Base-by-base conservation (phyloP, 768 basidiomycete genomes). In the Phaeotremella skinneri region DNA sequence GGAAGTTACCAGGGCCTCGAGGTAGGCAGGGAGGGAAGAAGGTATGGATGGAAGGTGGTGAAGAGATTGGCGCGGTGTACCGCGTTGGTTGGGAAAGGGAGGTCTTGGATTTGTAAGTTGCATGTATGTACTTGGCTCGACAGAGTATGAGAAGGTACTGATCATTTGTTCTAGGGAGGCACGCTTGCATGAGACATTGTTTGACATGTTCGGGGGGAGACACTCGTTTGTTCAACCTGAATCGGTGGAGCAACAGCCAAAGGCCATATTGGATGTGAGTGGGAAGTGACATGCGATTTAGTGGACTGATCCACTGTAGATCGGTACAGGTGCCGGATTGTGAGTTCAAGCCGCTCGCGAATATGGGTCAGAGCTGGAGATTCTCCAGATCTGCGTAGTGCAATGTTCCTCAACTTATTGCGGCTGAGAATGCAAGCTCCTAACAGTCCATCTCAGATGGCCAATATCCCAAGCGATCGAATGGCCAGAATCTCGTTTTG, bases 1-100 rank as follows among this genome's bases (percentile, higher is more conserved):
- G 48, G 37, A 59, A 61, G 4, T 41, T 47, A 9, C 62, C 59
- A 9, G 52, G 52, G 31, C 26, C 56, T 52, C 31, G 52, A 51
- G 13, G 49, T 52, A 31, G 39, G 50, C 16, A 53, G 43, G 32
- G 51, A 37, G 30, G 41, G 29, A 47, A 45, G 41, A 21, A n/a
- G 30, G 43, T 23, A 4, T 51, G 3, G 29, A 30, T 61, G n/a
- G 56, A 23, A 16, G 56, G 61, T 31, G 70, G 62, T 4, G 42
- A 59, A 16, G 43, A 49, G 27, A 30, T 51, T 9, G 41, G 23
- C 1, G 49, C 47, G 3, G 54, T 58, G 5, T 76, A 76, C 42
- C 55, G 56, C 21, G 63, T 76, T 1, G 74, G 74, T 13, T 74
- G 63, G 64, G 72, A 76, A 64, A 63, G 67, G 42, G 68, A 72